Percentiles rank a stretch among this genome's conserved stretches.
These are phyloP conservation scores for Mycena sanguinolenta DNA, from an alignment of 768 basidiomycete species.

Conservation along the genomic window DNA sequence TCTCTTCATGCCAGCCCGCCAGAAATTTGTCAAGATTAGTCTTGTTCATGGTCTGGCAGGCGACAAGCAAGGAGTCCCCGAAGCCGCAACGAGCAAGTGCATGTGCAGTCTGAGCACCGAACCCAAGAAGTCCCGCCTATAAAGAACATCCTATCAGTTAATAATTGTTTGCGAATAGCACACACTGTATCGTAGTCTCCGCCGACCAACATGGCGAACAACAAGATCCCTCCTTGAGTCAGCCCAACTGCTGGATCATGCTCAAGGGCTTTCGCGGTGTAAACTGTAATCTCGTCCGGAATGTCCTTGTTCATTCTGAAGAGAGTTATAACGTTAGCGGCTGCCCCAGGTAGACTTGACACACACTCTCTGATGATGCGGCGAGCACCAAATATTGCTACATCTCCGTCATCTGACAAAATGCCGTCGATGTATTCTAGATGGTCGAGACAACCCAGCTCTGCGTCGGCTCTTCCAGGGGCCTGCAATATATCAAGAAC, in stretches of 20 bases:
- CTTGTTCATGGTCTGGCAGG: background rate
- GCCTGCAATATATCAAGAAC: background rate
- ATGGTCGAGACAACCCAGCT: background rate
- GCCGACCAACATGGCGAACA: background rate
- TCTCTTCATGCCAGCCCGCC: too few relatives aligned
- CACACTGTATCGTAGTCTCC: background rate
- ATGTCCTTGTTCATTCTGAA: background rate
- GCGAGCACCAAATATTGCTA: background rate
- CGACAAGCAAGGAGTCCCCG: background rate
- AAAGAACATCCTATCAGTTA: background rate
- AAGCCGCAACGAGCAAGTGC: background rate
- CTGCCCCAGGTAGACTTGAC: background rate
- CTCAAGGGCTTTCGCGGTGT: conserved; percentile 17
- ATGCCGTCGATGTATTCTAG: background rate
- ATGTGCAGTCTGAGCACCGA: conserved; percentile 47
- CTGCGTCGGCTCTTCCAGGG: background rate
- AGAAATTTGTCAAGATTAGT: background rate
- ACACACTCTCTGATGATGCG: background rate
- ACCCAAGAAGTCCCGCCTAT: conserved; percentile 2
- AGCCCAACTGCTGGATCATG: background rate
- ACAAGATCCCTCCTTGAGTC: background rate
- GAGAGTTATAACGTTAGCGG: background rate
- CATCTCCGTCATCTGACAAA: background rate
- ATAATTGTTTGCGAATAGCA: background rate
- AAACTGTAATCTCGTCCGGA: conserved; percentile 5